These are phyloP conservation scores for Paspalum vaginatum DNA, from an alignment of 176 grass and related monocot genomes.

Conservation along the genomic window DNA sequence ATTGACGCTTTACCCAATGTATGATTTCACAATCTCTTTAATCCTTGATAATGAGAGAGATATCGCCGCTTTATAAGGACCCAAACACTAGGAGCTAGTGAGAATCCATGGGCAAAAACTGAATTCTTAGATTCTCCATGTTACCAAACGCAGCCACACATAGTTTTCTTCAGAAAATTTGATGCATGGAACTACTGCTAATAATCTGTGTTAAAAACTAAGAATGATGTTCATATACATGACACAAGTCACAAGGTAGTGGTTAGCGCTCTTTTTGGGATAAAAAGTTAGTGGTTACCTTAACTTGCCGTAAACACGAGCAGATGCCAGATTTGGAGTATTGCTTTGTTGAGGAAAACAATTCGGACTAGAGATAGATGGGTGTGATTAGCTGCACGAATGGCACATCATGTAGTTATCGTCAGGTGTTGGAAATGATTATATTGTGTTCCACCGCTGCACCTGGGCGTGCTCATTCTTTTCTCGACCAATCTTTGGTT, in stretches of 20 bases:
- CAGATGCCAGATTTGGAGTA: not conserved
- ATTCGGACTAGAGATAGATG: not conserved
- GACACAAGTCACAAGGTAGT: too few species aligned
- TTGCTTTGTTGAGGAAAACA: not conserved
- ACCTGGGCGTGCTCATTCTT: not conserved
- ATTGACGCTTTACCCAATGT: too few species aligned
- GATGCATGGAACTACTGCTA: not conserved
- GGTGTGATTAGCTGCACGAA: not conserved
- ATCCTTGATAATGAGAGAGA: too few species aligned
- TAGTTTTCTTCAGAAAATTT: not conserved
- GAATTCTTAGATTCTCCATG: too few species aligned
- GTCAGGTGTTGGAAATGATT: not conserved
- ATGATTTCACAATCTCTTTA: too few species aligned
- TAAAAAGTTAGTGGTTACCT: not conserved
- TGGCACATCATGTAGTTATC: conserved; percentile 22
- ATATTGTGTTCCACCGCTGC: conserved; percentile 24
- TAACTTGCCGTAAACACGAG: not conserved
- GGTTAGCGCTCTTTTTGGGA: not conserved
- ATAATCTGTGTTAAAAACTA: not conserved
- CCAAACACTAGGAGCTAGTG: too few species aligned
- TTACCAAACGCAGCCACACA: too few species aligned
- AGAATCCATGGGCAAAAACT: too few species aligned
- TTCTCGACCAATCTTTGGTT: not conserved
- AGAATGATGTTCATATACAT: not conserved
- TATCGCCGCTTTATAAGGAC: too few species aligned